phyloP scores from a whole-genome alignment of 208 protist genomes.

The Trypanosoma caninum region DNA sequence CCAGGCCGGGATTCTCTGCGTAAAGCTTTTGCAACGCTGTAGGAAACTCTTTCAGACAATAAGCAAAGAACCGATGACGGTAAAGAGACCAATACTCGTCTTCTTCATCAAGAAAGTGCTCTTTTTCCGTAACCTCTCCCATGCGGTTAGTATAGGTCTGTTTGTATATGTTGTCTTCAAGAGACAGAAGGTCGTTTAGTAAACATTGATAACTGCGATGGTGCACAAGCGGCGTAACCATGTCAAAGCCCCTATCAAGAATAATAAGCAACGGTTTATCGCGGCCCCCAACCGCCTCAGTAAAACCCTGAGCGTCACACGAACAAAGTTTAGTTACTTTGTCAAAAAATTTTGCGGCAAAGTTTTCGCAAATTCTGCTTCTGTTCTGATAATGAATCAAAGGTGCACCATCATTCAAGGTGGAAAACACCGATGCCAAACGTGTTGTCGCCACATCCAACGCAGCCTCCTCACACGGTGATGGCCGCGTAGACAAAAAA shows the following conservation, averaged over 20 bases:
- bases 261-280: constrained; percentile 67
- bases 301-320: constrained; percentile 36
- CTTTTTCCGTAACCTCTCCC: constrained; percentile 33
- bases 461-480: constrained; percentile 27
- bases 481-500: constrained; percentile 38
- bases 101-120: constrained; percentile 57
- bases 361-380: constrained; percentile 39
- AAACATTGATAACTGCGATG: constrained; percentile 85
- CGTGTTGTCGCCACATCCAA: constrained; percentile 47
- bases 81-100: constrained; percentile 74
- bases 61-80: constrained; percentile 60
- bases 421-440: constrained; percentile 56
- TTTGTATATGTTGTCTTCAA: constrained; percentile 50
- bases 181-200: constrained; percentile 68
- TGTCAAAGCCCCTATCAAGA: constrained; percentile 80
- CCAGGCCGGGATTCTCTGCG: constrained; percentile 51
- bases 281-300: constrained; percentile 10
- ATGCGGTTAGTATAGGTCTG: constrained; percentile 47
- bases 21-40: constrained; percentile 56
- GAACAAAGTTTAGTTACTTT: constrained; percentile 35
- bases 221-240: constrained; percentile 70
- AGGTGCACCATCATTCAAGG: constrained; percentile 50
- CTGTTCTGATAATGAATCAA: constrained; percentile 63
- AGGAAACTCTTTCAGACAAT: constrained; percentile 56
- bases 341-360: constrained; percentile 41